phyloP scores from a whole-genome alignment of 148 eudicot genomes.

The Nepenthes mirabilis region DNA sequence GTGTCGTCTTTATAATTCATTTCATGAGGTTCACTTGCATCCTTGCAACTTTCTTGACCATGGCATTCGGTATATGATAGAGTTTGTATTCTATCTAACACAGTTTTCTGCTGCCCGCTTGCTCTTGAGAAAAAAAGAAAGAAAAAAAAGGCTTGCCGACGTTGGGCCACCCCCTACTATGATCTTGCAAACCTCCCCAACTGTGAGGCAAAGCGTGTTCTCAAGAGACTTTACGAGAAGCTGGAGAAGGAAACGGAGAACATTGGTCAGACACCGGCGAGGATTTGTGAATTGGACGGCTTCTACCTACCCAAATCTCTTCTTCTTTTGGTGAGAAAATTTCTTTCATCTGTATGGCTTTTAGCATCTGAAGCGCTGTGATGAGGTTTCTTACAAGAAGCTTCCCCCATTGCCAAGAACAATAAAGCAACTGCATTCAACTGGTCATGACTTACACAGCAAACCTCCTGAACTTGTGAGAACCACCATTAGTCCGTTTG shows the following conservation, averaged over 20 bases:
- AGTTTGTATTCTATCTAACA: conserved; percentile 7
- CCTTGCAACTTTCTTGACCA: conserved; percentile 97
- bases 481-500: too few species aligned
- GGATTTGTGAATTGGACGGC: too few species aligned
- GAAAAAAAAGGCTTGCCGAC: conserved; percentile 40
- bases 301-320: too few species aligned
- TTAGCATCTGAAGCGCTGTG: too few species aligned
- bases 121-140: not conserved
- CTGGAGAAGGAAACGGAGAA: conserved; percentile 30
- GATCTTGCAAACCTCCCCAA: conserved; percentile 64
- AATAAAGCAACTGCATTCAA: too few species aligned
- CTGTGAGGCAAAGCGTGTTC: conserved; percentile 53
- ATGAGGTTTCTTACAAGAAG: too few species aligned
- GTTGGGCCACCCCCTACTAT: conserved; percentile 56
- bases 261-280: too few species aligned
- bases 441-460: too few species aligned
- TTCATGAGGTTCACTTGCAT: conserved; percentile 83
- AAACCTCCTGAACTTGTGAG: too few species aligned
- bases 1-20: not conserved
- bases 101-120: not conserved
- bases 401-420: too few species aligned
- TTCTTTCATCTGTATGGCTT: too few species aligned
- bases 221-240: conserved; percentile 48
- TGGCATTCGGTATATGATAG: conserved; percentile 88
- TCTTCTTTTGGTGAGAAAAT: too few species aligned